Percentiles rank a stretch among this genome's conserved stretches.
phyloP scores from a whole-genome alignment of 108 stramenopile genomes.

The Parietichytrium sp. region DNA sequence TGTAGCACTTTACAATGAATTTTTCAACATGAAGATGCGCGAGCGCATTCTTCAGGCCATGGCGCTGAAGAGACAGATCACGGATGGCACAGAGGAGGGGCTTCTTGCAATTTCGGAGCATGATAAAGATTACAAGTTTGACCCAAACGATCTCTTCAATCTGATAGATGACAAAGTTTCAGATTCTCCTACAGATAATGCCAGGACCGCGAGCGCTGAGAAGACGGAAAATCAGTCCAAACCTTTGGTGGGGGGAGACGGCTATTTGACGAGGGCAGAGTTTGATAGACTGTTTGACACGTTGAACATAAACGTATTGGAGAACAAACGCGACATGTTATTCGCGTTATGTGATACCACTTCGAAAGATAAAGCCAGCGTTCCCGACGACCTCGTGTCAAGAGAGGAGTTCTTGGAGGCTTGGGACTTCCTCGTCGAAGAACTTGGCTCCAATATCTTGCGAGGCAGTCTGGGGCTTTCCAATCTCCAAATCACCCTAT shows the following conservation, averaged over 20 bases:
- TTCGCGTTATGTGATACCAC: constrained; percentile 7
- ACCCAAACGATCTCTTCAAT: neutral
- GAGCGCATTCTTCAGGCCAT: neutral
- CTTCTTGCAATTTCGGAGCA: neutral
- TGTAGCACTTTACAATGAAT: neutral
- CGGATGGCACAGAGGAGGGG: neutral
- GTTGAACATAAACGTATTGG: neutral
- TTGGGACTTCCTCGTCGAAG: neutral
- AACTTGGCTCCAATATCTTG: neutral
- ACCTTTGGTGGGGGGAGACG: neutral
- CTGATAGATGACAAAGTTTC: constrained; percentile 15
- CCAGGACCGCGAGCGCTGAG: neutral
- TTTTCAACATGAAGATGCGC: neutral
- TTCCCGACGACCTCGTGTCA: neutral
- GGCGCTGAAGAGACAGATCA: neutral
- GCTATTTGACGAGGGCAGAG: neutral
- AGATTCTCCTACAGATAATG: neutral
- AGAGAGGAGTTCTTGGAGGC: neutral
- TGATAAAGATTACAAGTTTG: neutral
- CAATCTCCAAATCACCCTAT: neutral
- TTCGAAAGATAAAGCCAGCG: too few relatives aligned
- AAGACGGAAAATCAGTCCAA: neutral
- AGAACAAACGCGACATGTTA: constrained; percentile 8
- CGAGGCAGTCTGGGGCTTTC: neutral
- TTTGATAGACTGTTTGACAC: neutral